phyloP scores from a whole-genome alignment of 352 stramenopile genomes.

The Thalassiosira mediterranea region DNA sequence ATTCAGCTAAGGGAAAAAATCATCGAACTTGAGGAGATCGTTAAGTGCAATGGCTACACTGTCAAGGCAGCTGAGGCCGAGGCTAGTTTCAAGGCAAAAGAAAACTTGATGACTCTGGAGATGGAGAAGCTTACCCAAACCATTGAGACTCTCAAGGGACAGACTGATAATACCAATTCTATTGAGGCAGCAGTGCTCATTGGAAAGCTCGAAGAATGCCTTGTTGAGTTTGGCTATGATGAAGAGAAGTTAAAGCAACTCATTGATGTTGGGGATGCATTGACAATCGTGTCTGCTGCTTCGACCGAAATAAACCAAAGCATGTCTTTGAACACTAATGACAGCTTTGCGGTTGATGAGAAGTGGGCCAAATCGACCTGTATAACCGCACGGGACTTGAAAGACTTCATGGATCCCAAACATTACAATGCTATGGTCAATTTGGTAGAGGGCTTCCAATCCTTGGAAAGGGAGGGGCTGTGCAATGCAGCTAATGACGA shows the following conservation, averaged over 20 bases:
- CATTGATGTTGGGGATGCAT: constrained; percentile 4
- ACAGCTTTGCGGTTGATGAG: not conserved
- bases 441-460: constrained; percentile 48
- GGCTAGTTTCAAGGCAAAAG: constrained; percentile 29
- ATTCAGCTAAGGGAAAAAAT: constrained; percentile 46
- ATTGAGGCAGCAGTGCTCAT: not conserved
- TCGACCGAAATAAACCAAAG: not conserved
- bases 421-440: constrained; percentile 34
- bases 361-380: constrained; percentile 48
- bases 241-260: not conserved
- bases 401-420: constrained; percentile 19
- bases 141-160: constrained; percentile 29
- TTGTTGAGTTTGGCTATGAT: not conserved
- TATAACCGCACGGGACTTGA: constrained; percentile 22
- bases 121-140: constrained; percentile 34
- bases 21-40: constrained; percentile 37
- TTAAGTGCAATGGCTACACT: constrained; percentile 33
- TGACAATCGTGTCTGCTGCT: constrained; percentile 1
- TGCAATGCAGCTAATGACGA: constrained; percentile 54
- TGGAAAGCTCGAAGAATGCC: constrained; percentile 6
- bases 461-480: constrained; percentile 49
- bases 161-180: not conserved
- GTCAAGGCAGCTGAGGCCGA: constrained; percentile 21
- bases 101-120: constrained; percentile 11
- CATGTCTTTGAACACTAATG: constrained; percentile 10